A percentile compares a stretch with the other conserved stretches of the same genome.
Conservation (phyloP, 208 protist genomes). For the Acanthamoeba lugdunensis region DNA sequence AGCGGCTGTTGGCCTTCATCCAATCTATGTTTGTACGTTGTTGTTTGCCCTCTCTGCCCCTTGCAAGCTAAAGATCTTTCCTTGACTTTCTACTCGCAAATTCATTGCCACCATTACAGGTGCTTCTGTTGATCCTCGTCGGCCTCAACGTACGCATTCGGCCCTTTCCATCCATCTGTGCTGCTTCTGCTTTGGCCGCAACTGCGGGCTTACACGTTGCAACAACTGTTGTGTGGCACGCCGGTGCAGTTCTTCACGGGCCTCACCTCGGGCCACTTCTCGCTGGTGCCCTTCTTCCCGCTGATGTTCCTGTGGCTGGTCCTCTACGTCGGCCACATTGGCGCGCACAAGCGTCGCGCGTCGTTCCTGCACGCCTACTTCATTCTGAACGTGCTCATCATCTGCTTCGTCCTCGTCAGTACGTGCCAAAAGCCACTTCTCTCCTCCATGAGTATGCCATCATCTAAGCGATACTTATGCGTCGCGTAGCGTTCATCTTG, state of each 20-base stretch:
- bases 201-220: no score
- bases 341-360: background rate
- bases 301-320: constrained; percentile 40
- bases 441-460: background rate
- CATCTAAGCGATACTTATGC: background rate
- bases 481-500: background rate
- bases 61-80: background rate
- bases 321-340: constrained; percentile 42
- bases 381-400: background rate
- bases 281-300: constrained; percentile 45
- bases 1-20: constrained; percentile 35
- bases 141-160: background rate
- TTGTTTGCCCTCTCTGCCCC: background rate
- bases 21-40: constrained; percentile 31
- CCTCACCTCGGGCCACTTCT: background rate
- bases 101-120: background rate
- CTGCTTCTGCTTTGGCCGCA: no score
- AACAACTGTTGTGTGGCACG: no score
- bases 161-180: background rate
- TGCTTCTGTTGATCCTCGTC: constrained; percentile 10
- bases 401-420: constrained; percentile 15
- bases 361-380: constrained; percentile 20
- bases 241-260: background rate
- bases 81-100: background rate
- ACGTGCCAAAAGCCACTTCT: background rate